Base-by-base conservation (phyloP, 129 eudicot species). In the Flaveria linearis region DNA sequence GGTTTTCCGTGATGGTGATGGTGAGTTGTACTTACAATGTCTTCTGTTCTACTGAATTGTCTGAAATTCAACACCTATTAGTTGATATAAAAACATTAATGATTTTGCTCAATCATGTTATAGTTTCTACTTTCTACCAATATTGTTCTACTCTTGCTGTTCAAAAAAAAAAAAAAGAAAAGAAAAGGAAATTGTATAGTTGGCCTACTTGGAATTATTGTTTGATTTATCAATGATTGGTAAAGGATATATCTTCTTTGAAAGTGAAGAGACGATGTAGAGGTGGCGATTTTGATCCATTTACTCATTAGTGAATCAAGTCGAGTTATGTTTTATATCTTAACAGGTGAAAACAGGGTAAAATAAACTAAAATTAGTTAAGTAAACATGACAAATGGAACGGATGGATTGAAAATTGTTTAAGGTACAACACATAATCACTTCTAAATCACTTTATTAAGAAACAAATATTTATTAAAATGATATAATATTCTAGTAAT, bases 1-100 rank as follows among this genome's bases (percentile, higher is more conserved):
- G 78, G 96, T 93, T 67, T 90, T 84, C 56, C 93, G 91, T 56
- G 95, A 93, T 64, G 91, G 95, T 71, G 94, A 87, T 78, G 96
- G 98, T 92, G 75, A 86, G 91, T 50, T 68, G 46, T 67, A 46
- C 42, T 61, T 72, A 26, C 20, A 62, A 10, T 23, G 17, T 46
- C 66, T 68, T 73, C 6, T 22, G 4, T 61, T 18, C 55, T 76
- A 2, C 46, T 68, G 33, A 36, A 47, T 43, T 16, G 18, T 72
- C 73, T 64, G 26, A 61, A 56, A 16, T 43, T 43, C 5, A 8
- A 13, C 26, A 52, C 41, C 61, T 25, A 10, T 47, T 18, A 26
- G 57, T 8, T 20, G 68, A 69, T 69, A 68, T 15, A 51, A 14
- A 33, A 55, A 18, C 14, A 47, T 47, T 16, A 14, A 69, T 46